These are phyloP conservation scores for Cutaneotrichosporon sp. DNA, from an alignment of 1,284 basidiomycete genomes.

Conservation along the genomic window DNA sequence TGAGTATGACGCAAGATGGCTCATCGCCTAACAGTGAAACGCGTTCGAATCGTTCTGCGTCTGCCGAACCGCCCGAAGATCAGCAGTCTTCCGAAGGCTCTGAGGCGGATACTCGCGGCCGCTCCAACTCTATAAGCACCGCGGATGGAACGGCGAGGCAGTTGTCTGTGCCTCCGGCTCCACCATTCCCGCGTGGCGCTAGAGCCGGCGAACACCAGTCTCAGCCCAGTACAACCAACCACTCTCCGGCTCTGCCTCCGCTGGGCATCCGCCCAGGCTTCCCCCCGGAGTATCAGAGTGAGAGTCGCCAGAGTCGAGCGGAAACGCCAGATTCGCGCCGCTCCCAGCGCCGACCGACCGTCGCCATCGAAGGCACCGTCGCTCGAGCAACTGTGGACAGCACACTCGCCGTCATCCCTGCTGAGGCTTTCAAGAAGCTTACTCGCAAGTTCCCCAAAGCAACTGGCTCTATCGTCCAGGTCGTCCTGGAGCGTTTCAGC, in stretches of 20 bases:
- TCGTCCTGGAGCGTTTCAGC: conserved; percentile 76
- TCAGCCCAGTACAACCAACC: background rate
- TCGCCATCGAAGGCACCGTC: conserved; percentile 52
- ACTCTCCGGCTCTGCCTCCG: background rate
- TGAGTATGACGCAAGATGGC: background rate
- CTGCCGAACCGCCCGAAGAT: background rate
- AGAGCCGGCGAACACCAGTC: background rate
- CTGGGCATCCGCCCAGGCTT: background rate
- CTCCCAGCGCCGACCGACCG: background rate
- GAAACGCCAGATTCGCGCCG: conserved; percentile 1
- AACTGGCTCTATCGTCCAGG: conserved; percentile 82
- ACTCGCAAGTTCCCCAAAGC: conserved; percentile 96
- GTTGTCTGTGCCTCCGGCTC: background rate
- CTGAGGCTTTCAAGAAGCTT: conserved; percentile 75
- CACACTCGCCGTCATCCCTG: conserved; percentile 96
- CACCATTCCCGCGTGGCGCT: background rate
- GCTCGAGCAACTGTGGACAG: conserved; percentile 90
- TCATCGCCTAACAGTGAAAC: background rate
- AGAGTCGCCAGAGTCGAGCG: background rate
- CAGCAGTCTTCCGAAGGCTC: background rate
- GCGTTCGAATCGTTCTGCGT: background rate
- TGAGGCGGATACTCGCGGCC: background rate
- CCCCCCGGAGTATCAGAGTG: background rate
- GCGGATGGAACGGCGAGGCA: conserved; percentile 8
- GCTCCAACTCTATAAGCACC: conserved; percentile 5